A percentile compares a stretch with the other conserved stretches of the same genome.
Evolutionary conservation across 2,329 filamentous ascomycete genomes (phyloP).

Genomic region (Alternaria panax): DNA sequence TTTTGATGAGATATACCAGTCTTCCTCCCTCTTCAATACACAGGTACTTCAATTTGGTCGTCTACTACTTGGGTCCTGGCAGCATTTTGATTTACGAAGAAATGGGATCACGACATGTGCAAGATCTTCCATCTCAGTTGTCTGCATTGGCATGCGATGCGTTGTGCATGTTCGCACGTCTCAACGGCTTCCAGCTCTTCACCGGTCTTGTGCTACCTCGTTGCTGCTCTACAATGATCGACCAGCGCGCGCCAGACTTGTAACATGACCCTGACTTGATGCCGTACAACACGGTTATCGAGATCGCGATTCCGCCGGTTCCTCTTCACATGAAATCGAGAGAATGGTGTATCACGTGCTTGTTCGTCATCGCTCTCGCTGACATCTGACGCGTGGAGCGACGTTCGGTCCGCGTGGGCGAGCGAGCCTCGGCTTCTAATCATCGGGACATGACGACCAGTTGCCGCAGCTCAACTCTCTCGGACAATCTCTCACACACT

Average conservation of each 20-base stretch:
- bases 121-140: neutral
- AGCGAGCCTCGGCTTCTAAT: conserved; percentile 32
- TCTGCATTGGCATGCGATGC: neutral
- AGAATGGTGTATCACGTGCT: neutral
- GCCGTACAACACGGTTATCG: neutral
- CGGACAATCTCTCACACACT: neutral
- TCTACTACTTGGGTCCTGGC: neutral
- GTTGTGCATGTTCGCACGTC: neutral
- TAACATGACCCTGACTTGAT: neutral
- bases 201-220: conserved; percentile 2
- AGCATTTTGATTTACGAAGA: neutral
- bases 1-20: conserved; percentile 10
- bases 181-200: conserved; percentile 3
- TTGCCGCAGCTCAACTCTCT: conserved; percentile 1
- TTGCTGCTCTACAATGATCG: neutral
- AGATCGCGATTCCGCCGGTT: neutral
- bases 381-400: conserved; percentile 14
- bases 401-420: conserved; percentile 17
- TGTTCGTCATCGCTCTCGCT: conserved; percentile 1
- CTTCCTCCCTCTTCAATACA: neutral
- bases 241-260: neutral
- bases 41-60: neutral
- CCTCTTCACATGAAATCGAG: neutral
- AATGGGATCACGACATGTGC: neutral
- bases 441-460: conserved; percentile 3